Base-by-base conservation (phyloP, 2,329 filamentous ascomycete species). In the Fusarium domesticum region DNA sequence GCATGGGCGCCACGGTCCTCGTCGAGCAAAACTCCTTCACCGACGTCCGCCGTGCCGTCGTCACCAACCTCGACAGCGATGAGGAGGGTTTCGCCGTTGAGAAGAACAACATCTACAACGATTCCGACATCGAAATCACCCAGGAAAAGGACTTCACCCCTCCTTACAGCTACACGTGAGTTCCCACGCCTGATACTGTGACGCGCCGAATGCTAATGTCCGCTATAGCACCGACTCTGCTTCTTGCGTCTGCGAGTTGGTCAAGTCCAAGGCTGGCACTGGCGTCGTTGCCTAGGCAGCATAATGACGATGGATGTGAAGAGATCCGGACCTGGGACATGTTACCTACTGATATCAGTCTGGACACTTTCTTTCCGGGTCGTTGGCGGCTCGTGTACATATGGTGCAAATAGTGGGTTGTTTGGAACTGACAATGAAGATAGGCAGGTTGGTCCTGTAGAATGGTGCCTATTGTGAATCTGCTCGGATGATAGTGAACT, bases 21-120 rank as follows among this genome's bases (percentile, higher is more conserved):
- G 67, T 79, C 6, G 74, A 80, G 64, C 73, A 72, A 23, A 74
- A 73, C 40, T 65, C 67, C 48, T 78, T 77, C 53, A 62, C 64
- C 17, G 71, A 66, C 33, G 66, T 68, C n/a, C 68, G 68, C 47
- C 64, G 71, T 14, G 58, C 70, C 33, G 66, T 69, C 41, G 59
- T 68, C 3, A 69, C 65, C 6, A 59, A 69, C 47, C 65, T 72
- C 23, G 74, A 77, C 57, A 75, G 72, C 18, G 64, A 69, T 5
- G 63, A 70, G 38, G 64, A 62, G 4, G 74, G 74, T 2, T 75
- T 69, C 39, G 72, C 71, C 6, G 63, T 73, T 19, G 60, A 67
- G 23, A 63, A 54, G 7, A 67, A 72, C 47, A 77, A 76, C 42
- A 61, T 75, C 51, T 75, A 74, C 37, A 69, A 59, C 28, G 61